Base-by-base conservation (phyloP, 1,139 yeast species). In the Kurtzmaniella natalensis region DNA sequence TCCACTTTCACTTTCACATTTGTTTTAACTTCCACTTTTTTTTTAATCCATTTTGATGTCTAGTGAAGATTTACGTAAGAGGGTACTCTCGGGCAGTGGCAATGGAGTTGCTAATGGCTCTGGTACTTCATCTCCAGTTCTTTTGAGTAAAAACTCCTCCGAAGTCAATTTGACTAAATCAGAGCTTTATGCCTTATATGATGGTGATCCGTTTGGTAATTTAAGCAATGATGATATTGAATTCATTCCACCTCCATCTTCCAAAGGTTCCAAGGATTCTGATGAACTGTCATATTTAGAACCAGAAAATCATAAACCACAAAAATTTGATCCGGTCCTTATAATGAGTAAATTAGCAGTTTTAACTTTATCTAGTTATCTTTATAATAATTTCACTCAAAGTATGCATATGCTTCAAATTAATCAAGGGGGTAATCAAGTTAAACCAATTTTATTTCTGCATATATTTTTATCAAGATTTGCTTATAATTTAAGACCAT, bases 321-420 rank as follows among this genome's bases (percentile, higher is more conserved):
- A 18, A 15, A 20, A 18, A 3, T 26, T 26, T 8, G 17, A 11
- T n/a, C 19, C 19, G 9, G 20, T 13, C 3, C 4, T 26, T 5
- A 13, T 26, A 7, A 4, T 26, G 11, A 13, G 18, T 11, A 62
- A 61, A 33, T 27, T 70, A 18, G 33, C 50, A 1, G 43, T 70
- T n/a, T 55, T 76, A 36, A 61, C 72, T 1, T 41, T 51, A 4
- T 58, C 72, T 18, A 79, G 81, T 14, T 67, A 60, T 32, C 45
- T 70, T 18, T 76, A 73, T 52, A 73, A 75, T 46, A 72, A 69
- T 43, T 51, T 75, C 34, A 68, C 78, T 19, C 62, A 57, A 37
- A 72, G 72, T 42, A 58, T 76, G 37, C 76, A 74, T 47, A 70
- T 67, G 44, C 68, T 67, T 40, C 80, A 74, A 43, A 61, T 62